Evolutionary conservation across 1,284 basidiomycete species (phyloP).

Genomic region (Sphagnurus paluster): DNA sequence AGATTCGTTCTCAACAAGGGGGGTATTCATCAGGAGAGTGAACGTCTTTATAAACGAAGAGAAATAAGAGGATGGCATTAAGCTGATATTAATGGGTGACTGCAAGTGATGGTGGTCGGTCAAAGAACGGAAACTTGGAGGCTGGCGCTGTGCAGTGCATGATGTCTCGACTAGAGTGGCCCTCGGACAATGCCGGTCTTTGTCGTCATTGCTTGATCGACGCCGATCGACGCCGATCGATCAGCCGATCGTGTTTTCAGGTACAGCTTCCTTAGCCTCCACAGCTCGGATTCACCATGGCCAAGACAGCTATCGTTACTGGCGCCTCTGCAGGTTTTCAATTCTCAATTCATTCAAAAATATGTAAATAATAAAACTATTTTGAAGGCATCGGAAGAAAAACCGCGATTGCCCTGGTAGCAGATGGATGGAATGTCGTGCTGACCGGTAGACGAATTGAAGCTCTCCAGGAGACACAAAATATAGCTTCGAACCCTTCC

Average conservation of each 20-base stretch:
- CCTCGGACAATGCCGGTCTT: conserved; percentile 4
- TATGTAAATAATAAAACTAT: neutral
- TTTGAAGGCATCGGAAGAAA: conserved; percentile 33
- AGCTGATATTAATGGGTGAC: neutral
- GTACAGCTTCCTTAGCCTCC: neutral
- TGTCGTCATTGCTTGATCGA: conserved; percentile 8
- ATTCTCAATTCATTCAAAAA: neutral
- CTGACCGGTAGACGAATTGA: conserved; percentile 57
- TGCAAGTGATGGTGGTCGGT: neutral
- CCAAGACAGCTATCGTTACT: conserved; percentile 38
- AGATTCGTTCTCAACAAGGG: conserved; percentile 28
- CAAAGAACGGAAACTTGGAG: neutral
- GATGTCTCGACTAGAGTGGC: neutral
- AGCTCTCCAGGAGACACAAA: conserved; percentile 59
- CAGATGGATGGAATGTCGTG: conserved; percentile 60
- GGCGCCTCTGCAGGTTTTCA: conserved; percentile 39
- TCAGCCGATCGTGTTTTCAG: neutral
- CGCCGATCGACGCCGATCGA: neutral
- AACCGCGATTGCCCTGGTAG: conserved; percentile 48
- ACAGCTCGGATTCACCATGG: conserved; percentile 4
- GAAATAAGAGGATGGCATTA: conserved; percentile 21
- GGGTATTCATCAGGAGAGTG: conserved; percentile 33
- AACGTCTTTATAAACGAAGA: conserved; percentile 23
- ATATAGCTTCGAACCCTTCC: conserved; percentile 42
- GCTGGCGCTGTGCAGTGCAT: neutral